These are phyloP conservation scores for Colletotrichum costaricense DNA, from an alignment of 2,329 filamentous ascomycete species.

Conservation along the genomic window DNA sequence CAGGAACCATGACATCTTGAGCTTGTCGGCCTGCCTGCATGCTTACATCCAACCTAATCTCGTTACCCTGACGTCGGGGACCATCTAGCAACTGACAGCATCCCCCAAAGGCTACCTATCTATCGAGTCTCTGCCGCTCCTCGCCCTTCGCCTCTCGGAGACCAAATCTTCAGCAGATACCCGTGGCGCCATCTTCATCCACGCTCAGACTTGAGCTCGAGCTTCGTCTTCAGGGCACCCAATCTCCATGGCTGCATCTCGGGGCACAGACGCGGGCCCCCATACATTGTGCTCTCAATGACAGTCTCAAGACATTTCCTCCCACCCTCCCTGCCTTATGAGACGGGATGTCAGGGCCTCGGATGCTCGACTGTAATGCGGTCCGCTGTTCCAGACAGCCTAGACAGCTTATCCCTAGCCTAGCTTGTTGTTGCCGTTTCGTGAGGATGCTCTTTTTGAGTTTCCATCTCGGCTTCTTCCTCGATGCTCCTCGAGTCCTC, in stretches of 20 bases:
- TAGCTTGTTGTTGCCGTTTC: neutral
- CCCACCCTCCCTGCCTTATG: constrained; percentile 7
- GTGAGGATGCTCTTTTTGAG: neutral
- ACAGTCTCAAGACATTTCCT: constrained; percentile 6
- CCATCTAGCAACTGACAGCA: constrained; percentile 1
- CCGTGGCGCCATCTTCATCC: constrained; percentile 1
- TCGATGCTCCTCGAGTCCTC: neutral
- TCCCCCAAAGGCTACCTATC: neutral
- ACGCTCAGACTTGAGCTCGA: constrained; percentile 15
- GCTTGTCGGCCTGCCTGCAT: neutral
- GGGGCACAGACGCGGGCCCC: neutral
- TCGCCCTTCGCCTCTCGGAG: constrained; percentile 26
- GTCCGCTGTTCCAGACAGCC: neutral
- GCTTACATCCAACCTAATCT: constrained; percentile 10
- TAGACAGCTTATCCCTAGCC: no score
- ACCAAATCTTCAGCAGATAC: constrained; percentile 22
- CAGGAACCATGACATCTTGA: neutral
- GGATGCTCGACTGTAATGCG: constrained; percentile 21
- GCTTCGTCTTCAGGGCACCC: constrained; percentile 12
- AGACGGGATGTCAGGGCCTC: constrained; percentile 35
- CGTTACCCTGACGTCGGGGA: constrained; percentile 1
- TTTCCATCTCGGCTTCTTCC: neutral
- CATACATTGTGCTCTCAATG: neutral
- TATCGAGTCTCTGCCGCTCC: neutral
- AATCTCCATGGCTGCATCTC: neutral